Evolutionary conservation across 768 basidiomycete species (phyloP).

Genomic region (Suillus weaverae): DNA sequence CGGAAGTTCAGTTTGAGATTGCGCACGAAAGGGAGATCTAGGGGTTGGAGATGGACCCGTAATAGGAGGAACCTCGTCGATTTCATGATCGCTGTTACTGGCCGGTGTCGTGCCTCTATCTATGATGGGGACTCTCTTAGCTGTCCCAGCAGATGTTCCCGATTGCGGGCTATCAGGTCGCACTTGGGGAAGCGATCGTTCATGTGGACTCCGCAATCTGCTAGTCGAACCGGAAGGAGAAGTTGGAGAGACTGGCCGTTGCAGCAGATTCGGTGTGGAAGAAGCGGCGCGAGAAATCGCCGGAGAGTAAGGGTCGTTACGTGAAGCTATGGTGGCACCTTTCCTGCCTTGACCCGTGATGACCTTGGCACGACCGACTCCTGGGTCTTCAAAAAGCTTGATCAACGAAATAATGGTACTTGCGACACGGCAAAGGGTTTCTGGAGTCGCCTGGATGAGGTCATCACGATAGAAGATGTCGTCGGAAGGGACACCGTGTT

Average conservation of each 20-base stretch:
- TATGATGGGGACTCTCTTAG: slow-evolving; percentile 22
- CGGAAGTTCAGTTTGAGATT: slow-evolving; percentile 22
- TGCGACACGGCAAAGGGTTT: slow-evolving; percentile 71
- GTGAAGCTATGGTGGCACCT: slow-evolving; percentile 24
- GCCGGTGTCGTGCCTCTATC: slow-evolving; percentile 15
- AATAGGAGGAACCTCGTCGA: slow-evolving; percentile 41
- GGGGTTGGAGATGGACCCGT: slow-evolving; percentile 38
- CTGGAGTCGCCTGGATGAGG: slow-evolving; percentile 57
- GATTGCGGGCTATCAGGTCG: slow-evolving; percentile 60
- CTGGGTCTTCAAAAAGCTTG: slow-evolving; percentile 56
- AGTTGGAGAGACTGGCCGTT: slow-evolving; percentile 40
- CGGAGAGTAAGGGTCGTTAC: slow-evolving; percentile 38
- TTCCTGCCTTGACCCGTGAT: slow-evolving; percentile 42
- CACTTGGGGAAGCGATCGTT: slow-evolving; percentile 46
- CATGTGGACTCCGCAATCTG: slow-evolving; percentile 54
- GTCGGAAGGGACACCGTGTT: slow-evolving; percentile 59
- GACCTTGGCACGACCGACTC: slow-evolving; percentile 46
- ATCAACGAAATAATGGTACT: slow-evolving; percentile 69
- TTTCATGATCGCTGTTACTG: slow-evolving; percentile 28
- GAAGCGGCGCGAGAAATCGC: slow-evolving; percentile 45
- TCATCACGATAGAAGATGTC: slow-evolving; percentile 72
- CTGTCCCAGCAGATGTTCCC: slow-evolving; percentile 35
- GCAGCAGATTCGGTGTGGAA: slow-evolving; percentile 61
- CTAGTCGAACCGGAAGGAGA: slow-evolving; percentile 29
- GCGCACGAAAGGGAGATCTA: slow-evolving; percentile 54